These are phyloP conservation scores for Mycena crocata DNA, from an alignment of 768 basidiomycete genomes.

Conservation along the genomic window DNA sequence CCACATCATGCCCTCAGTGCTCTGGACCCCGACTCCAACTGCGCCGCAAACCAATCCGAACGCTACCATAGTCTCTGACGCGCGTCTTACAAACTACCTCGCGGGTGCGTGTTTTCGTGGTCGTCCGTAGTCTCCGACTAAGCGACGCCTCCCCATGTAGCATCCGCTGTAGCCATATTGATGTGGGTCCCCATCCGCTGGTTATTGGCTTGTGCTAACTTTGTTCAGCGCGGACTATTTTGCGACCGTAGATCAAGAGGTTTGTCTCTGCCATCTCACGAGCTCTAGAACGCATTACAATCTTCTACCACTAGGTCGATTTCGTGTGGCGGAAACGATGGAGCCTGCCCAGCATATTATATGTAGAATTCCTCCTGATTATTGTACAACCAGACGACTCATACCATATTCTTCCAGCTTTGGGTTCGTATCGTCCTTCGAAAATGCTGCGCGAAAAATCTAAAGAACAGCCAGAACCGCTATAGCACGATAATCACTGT, in stretches of 20 bases:
- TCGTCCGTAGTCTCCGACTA: background rate
- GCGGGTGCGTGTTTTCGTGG: background rate
- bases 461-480: background rate
- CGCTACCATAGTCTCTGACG: background rate
- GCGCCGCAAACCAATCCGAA: background rate
- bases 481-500: conserved; percentile 10
- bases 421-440: background rate
- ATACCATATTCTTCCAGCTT: background rate
- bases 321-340: conserved; percentile 13
- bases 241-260: background rate
- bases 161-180: background rate
- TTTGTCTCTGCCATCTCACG: no score
- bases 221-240: conserved; percentile 1
- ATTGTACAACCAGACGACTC: background rate
- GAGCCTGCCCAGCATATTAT: conserved; percentile 11
- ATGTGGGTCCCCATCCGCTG: background rate
- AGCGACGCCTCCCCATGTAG: background rate
- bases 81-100: conserved; percentile 4
- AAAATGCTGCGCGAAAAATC: no score
- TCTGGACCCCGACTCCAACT: background rate
- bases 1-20: background rate
- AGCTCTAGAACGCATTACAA: background rate
- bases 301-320: background rate
- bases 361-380: background rate
- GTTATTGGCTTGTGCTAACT: background rate